These are phyloP conservation scores for Fusarium sp. DNA, from an alignment of 2,329 filamentous ascomycete species.

Conservation along the genomic window DNA sequence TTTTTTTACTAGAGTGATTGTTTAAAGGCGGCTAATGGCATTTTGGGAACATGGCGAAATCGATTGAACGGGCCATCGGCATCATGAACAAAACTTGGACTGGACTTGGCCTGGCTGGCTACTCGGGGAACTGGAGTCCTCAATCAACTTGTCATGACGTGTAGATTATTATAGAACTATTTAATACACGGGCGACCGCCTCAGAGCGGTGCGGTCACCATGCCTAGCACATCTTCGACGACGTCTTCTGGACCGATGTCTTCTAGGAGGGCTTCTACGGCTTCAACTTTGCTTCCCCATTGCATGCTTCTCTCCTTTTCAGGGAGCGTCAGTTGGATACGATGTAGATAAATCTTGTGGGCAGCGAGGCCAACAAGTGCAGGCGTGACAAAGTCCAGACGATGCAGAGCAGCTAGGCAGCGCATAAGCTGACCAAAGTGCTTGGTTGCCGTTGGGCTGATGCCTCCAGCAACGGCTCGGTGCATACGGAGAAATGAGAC, in stretches of 20 bases:
- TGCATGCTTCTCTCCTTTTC: conserved; percentile 88
- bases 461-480: conserved; percentile 82
- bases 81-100: conserved; percentile 36
- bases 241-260: conserved; percentile 71
- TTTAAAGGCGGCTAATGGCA: conserved; percentile 38
- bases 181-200: conserved; percentile 40
- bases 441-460: conserved; percentile 82
- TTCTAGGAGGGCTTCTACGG: conserved; percentile 75
- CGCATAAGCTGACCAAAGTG: conserved; percentile 78
- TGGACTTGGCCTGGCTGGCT: conserved; percentile 31
- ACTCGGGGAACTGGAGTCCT: conserved; percentile 35
- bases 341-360: conserved; percentile 89
- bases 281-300: conserved; percentile 85
- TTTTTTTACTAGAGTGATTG: conserved; percentile 40
- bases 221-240: conserved; percentile 72
- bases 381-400: conserved; percentile 83
- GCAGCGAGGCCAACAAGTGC: conserved; percentile 85
- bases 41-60: conserved; percentile 42
- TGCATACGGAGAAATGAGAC: conserved; percentile 89
- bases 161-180: conserved; percentile 47
- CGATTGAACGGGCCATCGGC: conserved; percentile 22
- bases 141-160: conserved; percentile 35
- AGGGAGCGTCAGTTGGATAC: conserved; percentile 76
- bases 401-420: conserved; percentile 85
- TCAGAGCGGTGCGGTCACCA: conserved; percentile 65